Evolutionary conservation across 2,329 filamentous ascomycete genomes (phyloP), one percentile per base, ranked within the genome.

Genomic region (Curvularia spicifera): DNA sequence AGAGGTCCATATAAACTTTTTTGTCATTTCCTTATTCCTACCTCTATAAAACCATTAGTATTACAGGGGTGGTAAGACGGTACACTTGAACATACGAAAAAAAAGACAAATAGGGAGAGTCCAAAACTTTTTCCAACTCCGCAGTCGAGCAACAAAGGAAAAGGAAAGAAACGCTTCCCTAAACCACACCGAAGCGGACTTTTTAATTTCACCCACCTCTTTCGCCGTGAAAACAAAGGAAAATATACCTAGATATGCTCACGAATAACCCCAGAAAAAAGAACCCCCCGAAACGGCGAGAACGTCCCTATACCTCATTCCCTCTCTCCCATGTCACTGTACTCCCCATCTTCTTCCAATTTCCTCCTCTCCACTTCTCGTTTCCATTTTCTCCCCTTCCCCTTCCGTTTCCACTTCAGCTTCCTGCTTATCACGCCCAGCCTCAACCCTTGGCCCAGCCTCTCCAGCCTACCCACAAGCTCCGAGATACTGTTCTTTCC

Each of bases 391-490:
- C 44, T 9, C 18, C n/a, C 24, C 43, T 31, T 33, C 4, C n/a
- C 28, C 18, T 15, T 33, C 7, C 50, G 13, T 33, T 20, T 43
- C 33, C 44, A 24, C 29, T 29, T 28, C 2, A 28, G n/a, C 18
- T 33, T 42, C 13, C 20, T 40, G 26, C 12, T 22, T 12, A 29
- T 22, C 26, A 12, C 18, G 9, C 44, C n/a, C 26, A n/a, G 13
- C n/a, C 28, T 33, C 44, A 46, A 20, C 6, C 44, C 44, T 9
- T 29, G 26, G 0, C 44, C 44, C n/a, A 46, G n/a, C 33, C 6
- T 53, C 37, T 53, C 55, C 15, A 59, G 12, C 26, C 12, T 55
- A 5, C 15, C 26, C 20, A 51, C 47, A 13, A 56, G 15, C 4
- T 35, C 42, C 1, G 42, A 45, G 2, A 51, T 28, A 20, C 35